Percentiles rank a stretch among this genome's conserved stretches.
phyloP scores from a whole-genome alignment of 331 rosid genomes.

The Arachis monticola region DNA sequence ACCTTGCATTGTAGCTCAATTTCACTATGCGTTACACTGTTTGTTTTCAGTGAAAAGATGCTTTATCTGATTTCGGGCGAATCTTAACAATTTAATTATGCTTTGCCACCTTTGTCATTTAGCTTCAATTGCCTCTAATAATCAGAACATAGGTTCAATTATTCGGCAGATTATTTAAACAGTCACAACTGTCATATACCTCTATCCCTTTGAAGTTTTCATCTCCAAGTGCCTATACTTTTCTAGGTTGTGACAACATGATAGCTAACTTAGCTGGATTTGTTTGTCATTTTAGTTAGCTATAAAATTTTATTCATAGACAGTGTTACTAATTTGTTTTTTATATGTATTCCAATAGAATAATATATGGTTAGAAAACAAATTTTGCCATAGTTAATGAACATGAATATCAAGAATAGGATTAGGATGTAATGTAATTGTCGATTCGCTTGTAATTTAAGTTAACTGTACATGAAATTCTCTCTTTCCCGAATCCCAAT shows the following conservation, averaged over 20 bases:
- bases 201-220: background rate
- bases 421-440: slow-evolving; percentile 1
- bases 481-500: background rate
- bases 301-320: slow-evolving; percentile 10
- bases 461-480: slow-evolving; percentile 23
- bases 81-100: background rate
- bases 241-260: slow-evolving; percentile 40
- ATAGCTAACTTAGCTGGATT: slow-evolving; percentile 25
- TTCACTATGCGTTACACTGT: background rate
- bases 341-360: background rate
- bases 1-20: background rate
- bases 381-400: background rate
- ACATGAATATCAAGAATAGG: slow-evolving; percentile 14
- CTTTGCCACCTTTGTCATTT: background rate
- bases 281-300: slow-evolving; percentile 6
- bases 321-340: background rate
- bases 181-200: background rate
- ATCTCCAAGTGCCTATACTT: background rate
- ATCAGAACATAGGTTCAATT: background rate
- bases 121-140: background rate
- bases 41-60: background rate
- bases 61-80: background rate
- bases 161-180: slow-evolving; percentile 3
- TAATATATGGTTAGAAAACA: background rate
- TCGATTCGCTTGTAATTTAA: slow-evolving; percentile 15